Percentiles rank a stretch among this genome's conserved stretches.
Conservation (phyloP, 1,284 basidiomycete genomes). For the Pseudozyma hubeiensis region DNA sequence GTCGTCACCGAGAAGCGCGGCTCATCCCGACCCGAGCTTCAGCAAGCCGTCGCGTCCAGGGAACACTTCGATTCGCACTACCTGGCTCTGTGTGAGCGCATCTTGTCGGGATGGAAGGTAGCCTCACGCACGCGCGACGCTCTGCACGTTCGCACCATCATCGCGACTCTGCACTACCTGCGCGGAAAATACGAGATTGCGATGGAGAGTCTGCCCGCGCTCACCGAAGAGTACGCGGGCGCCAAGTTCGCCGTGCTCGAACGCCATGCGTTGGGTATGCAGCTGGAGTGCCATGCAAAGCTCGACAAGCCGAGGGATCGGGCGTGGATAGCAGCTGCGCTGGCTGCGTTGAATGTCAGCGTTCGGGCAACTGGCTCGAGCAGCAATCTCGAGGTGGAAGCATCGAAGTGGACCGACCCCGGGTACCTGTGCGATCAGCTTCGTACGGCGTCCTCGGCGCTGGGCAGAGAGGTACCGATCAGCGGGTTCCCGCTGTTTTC, state of each 20-base stretch:
- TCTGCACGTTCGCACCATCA: slow-evolving; percentile 81
- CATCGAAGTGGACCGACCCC: slow-evolving; percentile 34
- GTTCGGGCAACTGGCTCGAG: neutral
- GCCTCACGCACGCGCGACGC: slow-evolving; percentile 85
- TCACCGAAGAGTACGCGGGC: slow-evolving; percentile 71
- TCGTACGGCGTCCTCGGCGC: slow-evolving; percentile 20
- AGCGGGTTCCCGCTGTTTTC: slow-evolving; percentile 45
- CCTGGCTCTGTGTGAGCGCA: slow-evolving; percentile 76
- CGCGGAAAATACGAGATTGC: slow-evolving; percentile 25
- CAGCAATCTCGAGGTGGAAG: slow-evolving; percentile 5
- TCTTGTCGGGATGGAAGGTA: slow-evolving; percentile 81
- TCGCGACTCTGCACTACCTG: slow-evolving; percentile 82
- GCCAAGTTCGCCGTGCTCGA: slow-evolving; percentile 81
- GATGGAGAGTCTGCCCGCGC: slow-evolving; percentile 20
- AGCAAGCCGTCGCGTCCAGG: slow-evolving; percentile 74
- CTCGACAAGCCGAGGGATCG: slow-evolving; percentile 74
- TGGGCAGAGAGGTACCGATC: slow-evolving; percentile 55
- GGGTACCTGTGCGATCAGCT: slow-evolving; percentile 38
- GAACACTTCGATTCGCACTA: slow-evolving; percentile 61
- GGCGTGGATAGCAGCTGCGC: slow-evolving; percentile 77
- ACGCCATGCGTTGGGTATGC: slow-evolving; percentile 78
- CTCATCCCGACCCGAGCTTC: slow-evolving; percentile 74
- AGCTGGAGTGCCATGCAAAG: slow-evolving; percentile 75
- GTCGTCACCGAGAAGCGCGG: slow-evolving; percentile 13
- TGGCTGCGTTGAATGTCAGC: slow-evolving; percentile 33